Conservation (phyloP, 2,329 filamentous ascomycete genomes). For the Arthrobotrys sphaeroides region DNA sequence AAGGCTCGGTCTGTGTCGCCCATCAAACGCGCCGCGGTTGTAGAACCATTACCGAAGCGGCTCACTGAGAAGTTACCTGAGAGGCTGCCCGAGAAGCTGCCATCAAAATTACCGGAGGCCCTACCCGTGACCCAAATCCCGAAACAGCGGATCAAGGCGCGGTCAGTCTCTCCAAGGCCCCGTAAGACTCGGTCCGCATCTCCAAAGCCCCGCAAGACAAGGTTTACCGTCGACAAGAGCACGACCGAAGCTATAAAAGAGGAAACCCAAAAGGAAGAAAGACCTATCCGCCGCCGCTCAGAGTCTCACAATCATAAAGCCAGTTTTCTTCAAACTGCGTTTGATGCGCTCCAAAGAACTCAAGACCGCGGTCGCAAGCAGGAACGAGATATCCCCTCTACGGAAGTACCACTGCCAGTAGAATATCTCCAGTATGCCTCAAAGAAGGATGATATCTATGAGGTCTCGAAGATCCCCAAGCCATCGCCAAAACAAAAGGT, state of each 20-base stretch:
- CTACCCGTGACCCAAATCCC: not conserved
- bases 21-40: not conserved
- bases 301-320: constrained; percentile 8
- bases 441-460: not conserved
- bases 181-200: not conserved
- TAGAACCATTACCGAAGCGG: not conserved
- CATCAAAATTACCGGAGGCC: not conserved
- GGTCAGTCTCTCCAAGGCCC: constrained; percentile 6
- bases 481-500: not conserved
- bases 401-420: not conserved
- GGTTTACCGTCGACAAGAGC: not conserved
- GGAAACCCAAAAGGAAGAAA: not conserved
- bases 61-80: not conserved
- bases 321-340: not conserved
- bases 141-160: not conserved
- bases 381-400: not conserved
- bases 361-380: constrained; percentile 28
- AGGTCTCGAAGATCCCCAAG: not conserved
- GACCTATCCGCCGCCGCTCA: constrained; percentile 1
- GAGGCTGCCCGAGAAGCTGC: not conserved
- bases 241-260: not conserved
- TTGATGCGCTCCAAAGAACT: not conserved
- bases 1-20: constrained; percentile 8
- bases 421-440: not conserved
- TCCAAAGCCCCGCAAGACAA: not conserved